Evolutionary conservation across 352 stramenopile species (phyloP).

Genomic region (Phytopythium cucurbitacearum): DNA sequence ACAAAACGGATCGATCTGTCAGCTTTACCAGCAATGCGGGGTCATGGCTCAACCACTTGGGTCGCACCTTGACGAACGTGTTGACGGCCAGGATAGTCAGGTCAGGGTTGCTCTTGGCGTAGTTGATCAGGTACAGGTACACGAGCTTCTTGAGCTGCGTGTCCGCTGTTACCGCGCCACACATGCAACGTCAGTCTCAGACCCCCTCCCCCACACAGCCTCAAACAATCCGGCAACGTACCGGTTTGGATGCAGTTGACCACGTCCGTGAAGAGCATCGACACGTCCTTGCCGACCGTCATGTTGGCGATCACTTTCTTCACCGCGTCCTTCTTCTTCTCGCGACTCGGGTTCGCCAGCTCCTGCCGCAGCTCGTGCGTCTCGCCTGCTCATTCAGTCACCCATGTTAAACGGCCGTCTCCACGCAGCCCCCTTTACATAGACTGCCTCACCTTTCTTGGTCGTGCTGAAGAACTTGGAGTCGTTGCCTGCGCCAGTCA

Average conservation of each 20-base stretch:
- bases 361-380: slow-evolving; percentile 98
- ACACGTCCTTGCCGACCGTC: slow-evolving; percentile 99
- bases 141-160: slow-evolving; percentile 99
- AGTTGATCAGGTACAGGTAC: slow-evolving; percentile 99
- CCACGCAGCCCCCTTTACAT: neutral
- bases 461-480: slow-evolving; percentile 99
- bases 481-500: slow-evolving; percentile 91
- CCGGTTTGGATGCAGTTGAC: slow-evolving; percentile 99
- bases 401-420: neutral
- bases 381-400: slow-evolving; percentile 50
- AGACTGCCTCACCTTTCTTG: slow-evolving; percentile 86
- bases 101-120: slow-evolving; percentile 99
- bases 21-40: neutral
- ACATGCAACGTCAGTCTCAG: neutral
- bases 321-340: slow-evolving; percentile 98
- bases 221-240: slow-evolving; percentile 9
- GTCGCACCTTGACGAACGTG: slow-evolving; percentile 92
- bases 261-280: slow-evolving; percentile 98
- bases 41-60: neutral
- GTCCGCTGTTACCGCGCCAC: slow-evolving; percentile 57
- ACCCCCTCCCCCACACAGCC: neutral
- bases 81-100: slow-evolving; percentile 99
- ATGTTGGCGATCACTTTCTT: slow-evolving; percentile 99
- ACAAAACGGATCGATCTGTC: neutral
- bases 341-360: slow-evolving; percentile 94